Conservation (phyloP, 2,329 filamentous ascomycete species). For the Xylariaceae sp. region DNA sequence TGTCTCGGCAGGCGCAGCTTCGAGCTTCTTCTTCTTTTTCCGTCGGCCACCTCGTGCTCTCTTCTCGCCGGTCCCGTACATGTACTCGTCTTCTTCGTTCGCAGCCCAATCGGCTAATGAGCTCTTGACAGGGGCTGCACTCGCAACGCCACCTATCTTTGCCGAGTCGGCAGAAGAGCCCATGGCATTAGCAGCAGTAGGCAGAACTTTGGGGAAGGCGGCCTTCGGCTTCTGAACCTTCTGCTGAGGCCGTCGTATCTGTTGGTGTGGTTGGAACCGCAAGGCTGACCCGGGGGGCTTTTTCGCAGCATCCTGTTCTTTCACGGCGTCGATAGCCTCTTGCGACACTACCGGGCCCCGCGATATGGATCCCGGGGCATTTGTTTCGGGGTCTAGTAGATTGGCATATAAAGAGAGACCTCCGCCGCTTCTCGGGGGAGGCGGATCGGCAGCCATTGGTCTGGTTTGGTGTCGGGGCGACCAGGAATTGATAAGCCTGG, state of each 20-base stretch:
- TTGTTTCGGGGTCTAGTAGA: conserved; percentile 60
- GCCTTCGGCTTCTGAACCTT: conserved; percentile 58
- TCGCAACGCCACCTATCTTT: conserved; percentile 14
- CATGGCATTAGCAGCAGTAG: conserved; percentile 32
- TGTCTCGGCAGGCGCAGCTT: conserved; percentile 53
- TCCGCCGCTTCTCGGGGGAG: conserved; percentile 41
- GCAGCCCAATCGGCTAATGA: conserved; percentile 78
- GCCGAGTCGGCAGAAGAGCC: conserved; percentile 19
- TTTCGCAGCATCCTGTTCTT: conserved; percentile 52
- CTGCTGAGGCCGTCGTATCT: conserved; percentile 69
- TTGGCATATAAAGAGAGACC: conserved; percentile 79
- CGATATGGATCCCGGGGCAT: conserved; percentile 62
- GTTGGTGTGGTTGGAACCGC: conserved; percentile 67
- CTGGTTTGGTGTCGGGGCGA: not conserved
- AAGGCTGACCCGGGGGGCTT: conserved; percentile 63
- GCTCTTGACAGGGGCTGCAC: conserved; percentile 51
- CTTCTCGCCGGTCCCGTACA: conserved; percentile 60
- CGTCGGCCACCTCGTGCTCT: conserved; percentile 72
- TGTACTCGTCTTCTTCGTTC: conserved; percentile 75
- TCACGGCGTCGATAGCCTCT: conserved; percentile 43
- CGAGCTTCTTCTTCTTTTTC: conserved; percentile 70
- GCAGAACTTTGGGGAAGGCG: conserved; percentile 47
- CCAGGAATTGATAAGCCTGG: too few species aligned
- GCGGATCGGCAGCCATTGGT: conserved; percentile 30
- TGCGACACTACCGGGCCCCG: conserved; percentile 71